phyloP scores from a whole-genome alignment of 2,329 filamentous ascomycete species.

The Calonectria pteridis region DNA sequence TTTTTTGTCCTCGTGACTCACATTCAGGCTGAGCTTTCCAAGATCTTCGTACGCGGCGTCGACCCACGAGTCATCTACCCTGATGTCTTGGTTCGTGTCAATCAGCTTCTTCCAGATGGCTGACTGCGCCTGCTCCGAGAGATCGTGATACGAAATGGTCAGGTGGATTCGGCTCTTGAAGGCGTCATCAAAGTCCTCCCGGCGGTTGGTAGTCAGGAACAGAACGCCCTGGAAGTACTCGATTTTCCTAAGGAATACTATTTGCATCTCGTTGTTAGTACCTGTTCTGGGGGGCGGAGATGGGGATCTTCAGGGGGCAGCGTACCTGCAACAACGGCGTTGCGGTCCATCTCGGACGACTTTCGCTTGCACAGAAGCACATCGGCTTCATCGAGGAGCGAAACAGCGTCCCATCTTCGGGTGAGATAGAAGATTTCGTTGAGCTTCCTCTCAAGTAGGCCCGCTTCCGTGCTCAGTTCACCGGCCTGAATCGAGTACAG shows the following conservation, averaged over 20 bases:
- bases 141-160: conserved; percentile 11
- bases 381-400: conserved; percentile 16
- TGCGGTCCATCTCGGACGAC: conserved; percentile 12
- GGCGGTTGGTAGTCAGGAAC: conserved; percentile 17
- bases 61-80: neutral
- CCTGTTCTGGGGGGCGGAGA: neutral
- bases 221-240: conserved; percentile 20
- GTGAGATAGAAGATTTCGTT: conserved; percentile 3
- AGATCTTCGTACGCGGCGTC: neutral
- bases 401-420: conserved; percentile 10
- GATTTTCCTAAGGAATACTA: conserved; percentile 12
- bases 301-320: neutral
- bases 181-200: conserved; percentile 18
- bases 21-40: conserved; percentile 16
- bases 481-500: conserved; percentile 12
- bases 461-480: conserved; percentile 13
- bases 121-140: conserved; percentile 3
- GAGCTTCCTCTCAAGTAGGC: neutral
- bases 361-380: conserved; percentile 21
- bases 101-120: conserved; percentile 18
- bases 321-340: conserved; percentile 15
- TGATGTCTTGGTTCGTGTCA: conserved; percentile 1
- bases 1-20: neutral
- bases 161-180: conserved; percentile 20
- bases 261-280: neutral